phyloP scores from a whole-genome alignment of 1,284 basidiomycete genomes.

The Cryptococcus wingfieldii region DNA sequence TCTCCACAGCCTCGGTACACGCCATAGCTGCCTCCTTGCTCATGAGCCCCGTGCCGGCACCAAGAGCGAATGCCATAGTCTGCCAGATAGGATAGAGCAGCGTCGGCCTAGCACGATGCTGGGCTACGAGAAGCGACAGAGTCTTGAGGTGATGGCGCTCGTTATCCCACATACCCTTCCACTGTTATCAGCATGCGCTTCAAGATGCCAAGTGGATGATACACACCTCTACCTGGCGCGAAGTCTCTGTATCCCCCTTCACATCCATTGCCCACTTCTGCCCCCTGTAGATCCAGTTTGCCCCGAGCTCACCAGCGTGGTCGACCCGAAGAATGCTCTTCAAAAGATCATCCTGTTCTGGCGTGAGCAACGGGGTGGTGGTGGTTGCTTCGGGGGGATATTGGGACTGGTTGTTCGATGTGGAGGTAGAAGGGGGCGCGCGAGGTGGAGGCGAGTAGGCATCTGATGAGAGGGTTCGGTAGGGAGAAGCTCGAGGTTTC shows the following conservation, averaged over 20 bases:
- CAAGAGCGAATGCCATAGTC: constrained; percentile 76
- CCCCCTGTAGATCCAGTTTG: constrained; percentile 87
- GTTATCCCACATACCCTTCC: constrained; percentile 91
- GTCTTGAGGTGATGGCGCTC: constrained; percentile 87
- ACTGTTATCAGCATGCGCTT: not conserved
- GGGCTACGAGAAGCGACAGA: constrained; percentile 75
- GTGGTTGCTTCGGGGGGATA: constrained; percentile 27
- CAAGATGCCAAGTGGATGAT: not conserved
- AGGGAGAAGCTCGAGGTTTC: not conserved
- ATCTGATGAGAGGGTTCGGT: constrained; percentile 10
- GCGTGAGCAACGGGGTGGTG: constrained; percentile 30
- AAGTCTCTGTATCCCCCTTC: constrained; percentile 60
- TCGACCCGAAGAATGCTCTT: constrained; percentile 67
- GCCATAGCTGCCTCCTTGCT: constrained; percentile 95
- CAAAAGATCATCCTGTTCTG: constrained; percentile 37
- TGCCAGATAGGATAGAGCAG: constrained; percentile 77
- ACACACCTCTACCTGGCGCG: constrained; percentile 69
- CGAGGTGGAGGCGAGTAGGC: constrained; percentile 12
- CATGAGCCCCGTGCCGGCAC: constrained; percentile 78
- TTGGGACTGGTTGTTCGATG: not conserved
- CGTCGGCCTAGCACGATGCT: constrained; percentile 82
- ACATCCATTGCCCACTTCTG: constrained; percentile 64
- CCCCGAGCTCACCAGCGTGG: constrained; percentile 87
- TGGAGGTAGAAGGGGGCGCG: not conserved
- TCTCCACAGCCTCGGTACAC: constrained; percentile 96